Evolutionary conservation across 2,329 filamentous ascomycete genomes (phyloP).

Genomic region (Cryphonectria japonica): DNA sequence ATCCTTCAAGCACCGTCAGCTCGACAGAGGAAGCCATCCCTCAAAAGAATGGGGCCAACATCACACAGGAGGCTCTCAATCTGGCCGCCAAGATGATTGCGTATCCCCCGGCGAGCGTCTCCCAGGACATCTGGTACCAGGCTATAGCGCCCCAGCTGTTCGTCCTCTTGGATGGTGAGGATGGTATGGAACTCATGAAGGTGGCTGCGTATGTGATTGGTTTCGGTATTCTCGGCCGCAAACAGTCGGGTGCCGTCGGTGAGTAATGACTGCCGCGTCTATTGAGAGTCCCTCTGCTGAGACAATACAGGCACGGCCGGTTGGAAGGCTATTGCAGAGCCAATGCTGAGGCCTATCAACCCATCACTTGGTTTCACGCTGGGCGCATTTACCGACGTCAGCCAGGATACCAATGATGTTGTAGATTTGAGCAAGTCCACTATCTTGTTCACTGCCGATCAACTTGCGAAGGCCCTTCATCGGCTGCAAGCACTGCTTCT

Average conservation of each 20-base stretch:
- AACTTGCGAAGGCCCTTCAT: slow-evolving; percentile 55
- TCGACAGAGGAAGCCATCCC: slow-evolving; percentile 46
- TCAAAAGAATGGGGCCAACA: slow-evolving; percentile 62
- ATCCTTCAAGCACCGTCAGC: slow-evolving; percentile 55
- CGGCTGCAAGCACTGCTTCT: slow-evolving; percentile 60
- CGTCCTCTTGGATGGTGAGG: slow-evolving; percentile 62
- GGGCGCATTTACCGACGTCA: slow-evolving; percentile 25
- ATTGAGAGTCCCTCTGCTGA: slow-evolving; percentile 32
- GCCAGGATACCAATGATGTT: slow-evolving; percentile 41
- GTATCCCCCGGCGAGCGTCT: slow-evolving; percentile 58
- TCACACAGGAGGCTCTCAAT: slow-evolving; percentile 69
- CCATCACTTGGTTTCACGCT: slow-evolving; percentile 36
- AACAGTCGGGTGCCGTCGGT: slow-evolving; percentile 62
- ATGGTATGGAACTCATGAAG: slow-evolving; percentile 60
- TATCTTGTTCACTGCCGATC: slow-evolving; percentile 50
- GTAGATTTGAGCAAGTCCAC: slow-evolving; percentile 49
- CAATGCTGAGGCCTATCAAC: slow-evolving; percentile 58
- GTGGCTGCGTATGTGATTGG: slow-evolving; percentile 66
- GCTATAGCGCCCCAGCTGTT: slow-evolving; percentile 65
- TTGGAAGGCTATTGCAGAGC: slow-evolving; percentile 65
- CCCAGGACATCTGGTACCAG: slow-evolving; percentile 62
- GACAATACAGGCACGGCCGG: slow-evolving; percentile 51
- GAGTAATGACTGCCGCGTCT: slow-evolving; percentile 41
- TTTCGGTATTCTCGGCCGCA: slow-evolving; percentile 68
- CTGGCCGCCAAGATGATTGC: slow-evolving; percentile 66